phyloP scores from a whole-genome alignment of 208 protist species.

The Borovskyia barvae region DNA sequence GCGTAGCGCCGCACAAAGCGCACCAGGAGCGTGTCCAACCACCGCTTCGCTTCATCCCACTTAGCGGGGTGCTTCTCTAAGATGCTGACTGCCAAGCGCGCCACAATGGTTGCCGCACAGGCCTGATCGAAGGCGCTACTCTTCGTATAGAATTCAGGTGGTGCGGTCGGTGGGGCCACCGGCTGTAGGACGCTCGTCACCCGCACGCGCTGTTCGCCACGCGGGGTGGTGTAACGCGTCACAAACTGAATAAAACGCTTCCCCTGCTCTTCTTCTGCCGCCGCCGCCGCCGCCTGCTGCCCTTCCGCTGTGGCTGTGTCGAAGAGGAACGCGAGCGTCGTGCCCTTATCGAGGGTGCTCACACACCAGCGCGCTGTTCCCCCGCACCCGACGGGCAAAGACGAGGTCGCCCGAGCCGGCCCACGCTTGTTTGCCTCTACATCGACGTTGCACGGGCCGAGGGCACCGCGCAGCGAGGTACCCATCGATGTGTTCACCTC shows the following conservation, averaged over 20 bases:
- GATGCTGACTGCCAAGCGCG: constrained; percentile 72
- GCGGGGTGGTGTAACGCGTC: constrained; percentile 90
- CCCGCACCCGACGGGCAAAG: constrained; percentile 55
- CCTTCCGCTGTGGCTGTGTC: constrained; percentile 68
- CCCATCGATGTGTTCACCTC: constrained; percentile 74
- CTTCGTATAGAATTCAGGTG: constrained; percentile 50
- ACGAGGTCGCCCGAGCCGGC: constrained; percentile 33
- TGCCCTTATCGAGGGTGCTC: constrained; percentile 54
- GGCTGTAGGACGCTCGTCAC: constrained; percentile 84
- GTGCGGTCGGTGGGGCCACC: constrained; percentile 38
- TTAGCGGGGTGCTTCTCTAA: constrained; percentile 62
- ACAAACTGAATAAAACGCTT: constrained; percentile 93
- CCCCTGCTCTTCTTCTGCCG: constrained; percentile 27
- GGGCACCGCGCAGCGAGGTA: constrained; percentile 63
- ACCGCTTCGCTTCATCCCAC: constrained; percentile 95
- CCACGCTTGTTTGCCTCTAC: constrained; percentile 37
- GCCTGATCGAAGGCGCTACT: constrained; percentile 95
- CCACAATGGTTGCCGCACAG: constrained; percentile 70
- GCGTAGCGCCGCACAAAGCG: constrained; percentile 95
- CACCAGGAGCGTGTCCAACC: constrained; percentile 98
- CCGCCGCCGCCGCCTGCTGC: neutral
- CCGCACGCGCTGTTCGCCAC: constrained; percentile 78
- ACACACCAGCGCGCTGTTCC: constrained; percentile 70
- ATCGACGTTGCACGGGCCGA: constrained; percentile 71
- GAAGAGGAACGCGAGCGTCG: constrained; percentile 70